phyloP scores from a whole-genome alignment of 352 stramenopile genomes.

The Sclerospora graminicola region DNA sequence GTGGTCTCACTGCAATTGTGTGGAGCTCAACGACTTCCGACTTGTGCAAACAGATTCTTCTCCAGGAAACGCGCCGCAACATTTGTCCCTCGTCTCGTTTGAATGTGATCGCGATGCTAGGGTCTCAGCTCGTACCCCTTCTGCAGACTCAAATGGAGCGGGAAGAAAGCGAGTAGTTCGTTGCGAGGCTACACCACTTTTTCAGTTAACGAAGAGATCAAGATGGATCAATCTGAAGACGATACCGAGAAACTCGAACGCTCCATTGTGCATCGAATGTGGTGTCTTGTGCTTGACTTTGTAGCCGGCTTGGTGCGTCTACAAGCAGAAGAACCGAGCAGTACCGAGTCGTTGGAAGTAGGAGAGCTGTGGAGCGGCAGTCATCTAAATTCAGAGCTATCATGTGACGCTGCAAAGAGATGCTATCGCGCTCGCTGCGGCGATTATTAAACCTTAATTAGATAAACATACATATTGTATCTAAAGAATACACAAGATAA shows the following conservation, averaged over 20 bases:
- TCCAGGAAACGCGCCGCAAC: too few relatives aligned
- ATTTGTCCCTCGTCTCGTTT: conserved; percentile 11
- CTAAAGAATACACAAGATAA: too few relatives aligned
- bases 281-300: conserved; percentile 46
- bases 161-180: conserved; percentile 20
- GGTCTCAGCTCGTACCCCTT: conserved; percentile 36
- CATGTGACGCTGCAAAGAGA: too few relatives aligned
- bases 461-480: too few relatives aligned
- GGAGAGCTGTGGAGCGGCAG: too few relatives aligned
- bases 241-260: conserved; percentile 15
- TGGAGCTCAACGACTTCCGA: too few relatives aligned
- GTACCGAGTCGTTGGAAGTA: conserved; percentile 4
- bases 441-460: too few relatives aligned
- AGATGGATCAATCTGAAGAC: conserved; percentile 1
- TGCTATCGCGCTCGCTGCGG: too few relatives aligned
- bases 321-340: conserved; percentile 3
- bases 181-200: conserved; percentile 32
- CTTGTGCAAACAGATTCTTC: too few relatives aligned
- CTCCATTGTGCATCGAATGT: conserved; percentile 43
- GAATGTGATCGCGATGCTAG: conserved; percentile 34
- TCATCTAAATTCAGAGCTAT: too few relatives aligned
- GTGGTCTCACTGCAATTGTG: conserved; percentile 34
- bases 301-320: conserved; percentile 30
- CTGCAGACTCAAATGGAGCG: conserved; percentile 28
- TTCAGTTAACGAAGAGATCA: conserved; percentile 1